phyloP scores from a whole-genome alignment of 2,329 filamentous ascomycete species.

The Xylariales sp. region DNA sequence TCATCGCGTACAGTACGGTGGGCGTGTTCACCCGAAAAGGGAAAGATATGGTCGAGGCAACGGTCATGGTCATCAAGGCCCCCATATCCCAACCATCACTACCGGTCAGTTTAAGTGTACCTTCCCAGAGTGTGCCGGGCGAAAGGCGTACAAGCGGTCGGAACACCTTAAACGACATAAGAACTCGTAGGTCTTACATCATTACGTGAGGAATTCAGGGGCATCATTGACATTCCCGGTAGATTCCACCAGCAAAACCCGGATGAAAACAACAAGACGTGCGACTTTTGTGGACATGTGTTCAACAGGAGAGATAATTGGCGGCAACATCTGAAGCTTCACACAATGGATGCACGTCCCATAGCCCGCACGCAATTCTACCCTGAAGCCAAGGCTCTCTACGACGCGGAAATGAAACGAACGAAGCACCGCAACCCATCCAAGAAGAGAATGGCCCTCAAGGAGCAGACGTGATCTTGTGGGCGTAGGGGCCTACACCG shows the following conservation, averaged over 20 bases:
- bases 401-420: constrained; percentile 18
- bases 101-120: constrained; percentile 35
- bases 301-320: constrained; percentile 37
- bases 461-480: too few species aligned
- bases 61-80: constrained; percentile 12
- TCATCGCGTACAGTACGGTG: constrained; percentile 32
- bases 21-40: constrained; percentile 10
- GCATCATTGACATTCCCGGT: too few species aligned
- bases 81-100: constrained; percentile 19
- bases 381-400: constrained; percentile 20
- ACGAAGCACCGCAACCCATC: constrained; percentile 20
- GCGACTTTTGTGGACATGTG: constrained; percentile 20
- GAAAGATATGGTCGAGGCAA: constrained; percentile 11
- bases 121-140: constrained; percentile 38
- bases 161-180: constrained; percentile 54
- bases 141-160: constrained; percentile 42
- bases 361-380: constrained; percentile 28
- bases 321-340: constrained; percentile 32
- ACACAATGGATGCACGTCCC: constrained; percentile 25
- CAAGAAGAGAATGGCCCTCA: constrained; percentile 14
- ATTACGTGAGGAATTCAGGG: too few species aligned
- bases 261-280: constrained; percentile 6
- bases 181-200: constrained; percentile 11
- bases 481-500: too few species aligned
- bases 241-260: constrained; percentile 18